Base-by-base conservation (phyloP, 1,284 basidiomycete genomes). In the Flammula alnicola region DNA sequence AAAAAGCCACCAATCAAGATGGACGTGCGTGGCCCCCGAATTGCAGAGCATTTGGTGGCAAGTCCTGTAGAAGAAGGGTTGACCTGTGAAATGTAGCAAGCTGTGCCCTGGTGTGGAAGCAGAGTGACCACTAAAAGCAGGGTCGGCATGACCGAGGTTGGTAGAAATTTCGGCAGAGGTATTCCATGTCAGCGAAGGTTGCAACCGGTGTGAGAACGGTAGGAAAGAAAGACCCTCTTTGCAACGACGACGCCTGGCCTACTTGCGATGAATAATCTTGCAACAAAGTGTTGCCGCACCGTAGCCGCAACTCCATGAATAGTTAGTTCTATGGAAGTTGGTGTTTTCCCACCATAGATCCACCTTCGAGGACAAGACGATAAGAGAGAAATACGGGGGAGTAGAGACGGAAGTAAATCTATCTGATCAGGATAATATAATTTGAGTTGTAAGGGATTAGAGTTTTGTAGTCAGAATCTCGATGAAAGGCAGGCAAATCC, bases 321-420 rank as follows among this genome's bases (percentile, higher is more conserved):
- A 56, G 44, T n/a, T n/a, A n/a, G 55, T 61, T 57, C 59, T 51
- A 60, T 59, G 50, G 54, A 56, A 58, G 49, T 26, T 39, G 47
- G 29, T 40, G 29, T 33, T 52, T 49, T 56, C 55, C 52, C 37
- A 39, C 27, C 22, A 27, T n/a, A 39, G 23, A 26, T 39, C 37
- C 37, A 25, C 37, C 25, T 22, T 16, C 23, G 7, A 26, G 23
- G 23, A 25, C 12, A 17, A 14, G 23, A 16, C 4, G 4, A 12
- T 9, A 20, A 19, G 41, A 41, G 20, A 10, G 26, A 20, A 37
- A 41, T 35, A 30, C 33, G 14, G 30, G 33, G 30, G 17, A 48
- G 50, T 63, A 64, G 61, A 57, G 69, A 65, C 54, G 51, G 52
- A 57, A 14, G 6, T 8, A 29, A 38, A 48, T 48, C 46, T 41